Conservation (phyloP, 352 stramenopile species). For the Phytophthora idaei region DNA sequence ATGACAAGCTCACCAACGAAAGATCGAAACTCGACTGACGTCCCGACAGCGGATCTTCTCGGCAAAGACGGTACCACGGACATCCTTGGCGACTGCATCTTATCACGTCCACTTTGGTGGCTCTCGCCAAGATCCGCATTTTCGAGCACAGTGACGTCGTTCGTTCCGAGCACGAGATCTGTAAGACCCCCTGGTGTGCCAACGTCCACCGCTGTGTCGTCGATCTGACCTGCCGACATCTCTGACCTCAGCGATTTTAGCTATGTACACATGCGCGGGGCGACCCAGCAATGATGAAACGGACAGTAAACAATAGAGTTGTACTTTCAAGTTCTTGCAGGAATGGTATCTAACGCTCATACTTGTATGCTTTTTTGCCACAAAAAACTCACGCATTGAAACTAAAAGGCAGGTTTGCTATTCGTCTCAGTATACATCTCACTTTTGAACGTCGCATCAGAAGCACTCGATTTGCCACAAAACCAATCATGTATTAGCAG, state of each 20-base stretch:
- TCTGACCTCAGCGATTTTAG: not conserved
- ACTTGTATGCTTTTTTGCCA: no score
- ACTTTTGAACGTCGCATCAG: no score
- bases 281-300: no score
- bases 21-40: slow-evolving; percentile 2
- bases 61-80: not conserved
- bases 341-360: no score
- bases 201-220: not conserved
- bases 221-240: not conserved
- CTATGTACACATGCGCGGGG: not conserved
- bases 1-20: slow-evolving; percentile 19
- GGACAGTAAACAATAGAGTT: not conserved
- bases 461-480: no score
- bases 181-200: not conserved
- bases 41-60: not conserved
- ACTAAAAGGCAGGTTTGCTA: no score
- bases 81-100: not conserved
- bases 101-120: not conserved
- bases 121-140: not conserved
- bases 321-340: not conserved
- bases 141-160: slow-evolving; percentile 17
- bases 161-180: slow-evolving; percentile 21
- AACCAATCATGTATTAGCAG: no score
- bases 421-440: no score
- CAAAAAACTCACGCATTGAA: no score